Base-by-base conservation (phyloP, 768 basidiomycete genomes). In the Boletus patriciae region DNA sequence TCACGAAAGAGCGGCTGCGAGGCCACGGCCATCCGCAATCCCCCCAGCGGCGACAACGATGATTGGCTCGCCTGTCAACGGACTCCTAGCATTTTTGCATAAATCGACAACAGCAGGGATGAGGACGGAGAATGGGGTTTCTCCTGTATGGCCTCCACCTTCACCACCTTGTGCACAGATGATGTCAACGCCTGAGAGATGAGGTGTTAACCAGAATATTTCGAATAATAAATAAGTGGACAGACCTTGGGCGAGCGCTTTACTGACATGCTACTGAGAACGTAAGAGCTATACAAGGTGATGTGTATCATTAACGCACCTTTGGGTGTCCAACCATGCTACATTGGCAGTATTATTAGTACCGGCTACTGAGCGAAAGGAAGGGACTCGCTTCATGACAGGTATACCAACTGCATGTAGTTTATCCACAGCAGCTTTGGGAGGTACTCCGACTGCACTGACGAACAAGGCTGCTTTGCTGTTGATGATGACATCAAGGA, bases 131-230 rank as follows among this genome's bases (percentile, higher is more conserved):
- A 90, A 90, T 1, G 89, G 80, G 12, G 81, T 90, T 52, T 91
- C 87, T 40, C 93, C 90, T 1, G 92, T 93, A 74, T 94, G 92
- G 13, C 92, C 92, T 27, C 92, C 92, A 19, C 91, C 92, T 72
- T 93, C 92, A 18, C 90, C 90, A 34, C 88, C 89, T 70, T 91
- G 91, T 1, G 90, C 92, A 66, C 92, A 92, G 46, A 95, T 92
- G 58, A 94, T 83, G 63, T 95, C 92, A 16, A 93, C 90, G n/a
- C 92, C 90, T 80, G 62, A 7, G 21, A 55, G 18, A 45, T 2
- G 12, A 31, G 25, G 11, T 7, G 18, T 44, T 31, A 46, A 19
- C 34, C 44, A 7, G 50, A 43, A 42, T 31, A 43, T 38, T 44
- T 40, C 27, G 25, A 18, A 33, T n/a, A 40, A 38, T 12, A n/a